Percentiles rank a stretch among this genome's conserved stretches.
Conservation (phyloP, 2,329 filamentous ascomycete genomes). For the Reticulascus tulasneorum region DNA sequence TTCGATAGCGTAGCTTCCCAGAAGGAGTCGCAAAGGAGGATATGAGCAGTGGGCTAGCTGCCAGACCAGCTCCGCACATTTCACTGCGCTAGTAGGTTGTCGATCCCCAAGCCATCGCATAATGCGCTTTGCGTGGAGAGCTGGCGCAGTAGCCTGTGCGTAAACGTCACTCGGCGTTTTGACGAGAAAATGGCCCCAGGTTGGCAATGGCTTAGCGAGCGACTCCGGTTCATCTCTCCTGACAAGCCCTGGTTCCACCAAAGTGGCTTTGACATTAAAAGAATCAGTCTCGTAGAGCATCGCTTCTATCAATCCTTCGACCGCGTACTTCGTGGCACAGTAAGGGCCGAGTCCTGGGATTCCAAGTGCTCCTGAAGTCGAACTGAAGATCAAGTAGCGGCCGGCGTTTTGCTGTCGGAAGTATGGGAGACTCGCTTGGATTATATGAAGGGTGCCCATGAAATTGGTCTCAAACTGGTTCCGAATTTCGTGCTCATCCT, state of each 20-base stretch:
- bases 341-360: conserved; percentile 91
- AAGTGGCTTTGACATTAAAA: conserved; percentile 89
- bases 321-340: conserved; percentile 95
- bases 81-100: conserved; percentile 88
- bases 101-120: conserved; percentile 91
- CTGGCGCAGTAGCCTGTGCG: conserved; percentile 70
- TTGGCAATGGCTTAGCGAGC: conserved; percentile 57
- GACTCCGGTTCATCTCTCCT: conserved; percentile 74
- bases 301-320: conserved; percentile 91
- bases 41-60: conserved; percentile 92
- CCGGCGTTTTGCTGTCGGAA: conserved; percentile 74
- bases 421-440: conserved; percentile 82
- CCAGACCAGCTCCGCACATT: conserved; percentile 92
- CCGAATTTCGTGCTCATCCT: conserved; percentile 89
- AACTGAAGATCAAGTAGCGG: conserved; percentile 91
- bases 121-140: conserved; percentile 84
- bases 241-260: conserved; percentile 88
- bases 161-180: conserved; percentile 84
- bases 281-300: conserved; percentile 92
- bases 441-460: conserved; percentile 90
- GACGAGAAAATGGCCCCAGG: conserved; percentile 89
- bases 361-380: conserved; percentile 85
- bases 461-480: conserved; percentile 99
- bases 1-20: conserved; percentile 93
- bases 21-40: conserved; percentile 78